Percentiles rank a stretch among this genome's conserved stretches.
phyloP scores from a whole-genome alignment of 2,329 filamentous ascomycete genomes.

The Scedosporium minutisporum region DNA sequence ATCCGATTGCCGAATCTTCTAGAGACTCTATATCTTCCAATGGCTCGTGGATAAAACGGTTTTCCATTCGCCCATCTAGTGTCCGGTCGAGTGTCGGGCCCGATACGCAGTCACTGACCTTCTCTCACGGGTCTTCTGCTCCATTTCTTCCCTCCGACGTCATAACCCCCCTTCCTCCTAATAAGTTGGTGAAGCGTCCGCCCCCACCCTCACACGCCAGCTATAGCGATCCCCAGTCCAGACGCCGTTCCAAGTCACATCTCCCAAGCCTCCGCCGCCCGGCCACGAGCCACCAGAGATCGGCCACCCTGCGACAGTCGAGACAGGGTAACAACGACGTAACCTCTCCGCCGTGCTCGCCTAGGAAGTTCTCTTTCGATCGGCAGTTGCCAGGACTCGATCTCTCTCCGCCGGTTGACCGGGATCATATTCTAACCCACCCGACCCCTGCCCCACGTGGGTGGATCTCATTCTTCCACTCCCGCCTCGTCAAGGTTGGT shows the following conservation, averaged over 20 bases:
- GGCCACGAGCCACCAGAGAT: constrained; percentile 70
- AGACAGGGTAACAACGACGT: not conserved
- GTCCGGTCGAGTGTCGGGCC: constrained; percentile 58
- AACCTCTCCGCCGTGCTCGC: not conserved
- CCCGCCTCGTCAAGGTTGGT: constrained; percentile 21
- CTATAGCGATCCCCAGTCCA: constrained; percentile 29
- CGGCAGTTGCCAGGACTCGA: constrained; percentile 14
- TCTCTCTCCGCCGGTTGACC: not conserved
- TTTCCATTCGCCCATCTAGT: constrained; percentile 58
- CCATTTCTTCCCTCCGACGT: constrained; percentile 41
- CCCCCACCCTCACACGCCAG: constrained; percentile 41
- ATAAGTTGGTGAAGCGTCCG: constrained; percentile 69
- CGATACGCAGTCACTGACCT: constrained; percentile 54
- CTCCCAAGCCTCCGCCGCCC: constrained; percentile 60
- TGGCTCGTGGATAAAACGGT: constrained; percentile 62
- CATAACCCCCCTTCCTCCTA: constrained; percentile 44
- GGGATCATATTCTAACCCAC: constrained; percentile 1
- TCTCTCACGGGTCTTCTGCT: constrained; percentile 56
- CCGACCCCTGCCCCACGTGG: constrained; percentile 1
- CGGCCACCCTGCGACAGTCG: constrained; percentile 50
- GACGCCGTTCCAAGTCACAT: constrained; percentile 47
- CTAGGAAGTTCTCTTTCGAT: constrained; percentile 24
- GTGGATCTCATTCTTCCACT: constrained; percentile 52
- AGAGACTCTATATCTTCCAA: constrained; percentile 52
- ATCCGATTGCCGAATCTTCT: constrained; percentile 31